Evolutionary conservation across 2,329 filamentous ascomycete genomes (phyloP), one percentile per base, ranked within the genome.

Genomic region (Nigrospora sphaerica): DNA sequence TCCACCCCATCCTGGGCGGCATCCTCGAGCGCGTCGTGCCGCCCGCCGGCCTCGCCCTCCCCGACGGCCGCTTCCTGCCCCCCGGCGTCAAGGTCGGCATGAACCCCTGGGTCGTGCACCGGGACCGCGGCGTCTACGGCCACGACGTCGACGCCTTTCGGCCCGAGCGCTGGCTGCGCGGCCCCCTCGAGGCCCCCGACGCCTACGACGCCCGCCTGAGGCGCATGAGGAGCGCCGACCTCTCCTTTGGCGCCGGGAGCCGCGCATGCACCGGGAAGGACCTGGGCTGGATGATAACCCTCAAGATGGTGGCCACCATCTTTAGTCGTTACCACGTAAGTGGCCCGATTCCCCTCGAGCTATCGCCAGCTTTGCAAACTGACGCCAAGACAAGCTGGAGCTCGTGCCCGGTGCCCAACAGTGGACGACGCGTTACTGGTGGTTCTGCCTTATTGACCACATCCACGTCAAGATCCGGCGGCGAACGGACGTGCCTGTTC

Each of bases 191-290:
- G 5, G 55, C 55, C 32, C 34, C 48, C 45, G 32, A 34, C 6
- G 43, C 12, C 1, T 61, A 60, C 32, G 63, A 72, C 0, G 67
- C 66, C 19, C 66, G 73, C 51, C 63, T 78, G 7, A 68, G 65
- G 54, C 70, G 73, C 50, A 80, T 80, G 77, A 73, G 72, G 49
- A 67, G 66, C 1, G 23, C 35, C 1, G 42, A 46, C 28, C 43
- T 51, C 23, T 18, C 40, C 1, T 51, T 46, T 28, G 49, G 49
- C n/a, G 49, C 33, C 10, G 49, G 49, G 4, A 44, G 44, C 35
- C 38, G 49, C 11, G 34, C 42, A 34, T 49, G 49, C 34, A 38
- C 42, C 18, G 46, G 49, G 16, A 44, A 41, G 11, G 64, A 57
- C 38, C 41, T 64, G 38, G 40, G 46, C 17, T 55, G 62, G 6